Percentiles rank a stretch among this genome's conserved stretches.
phyloP scores from a whole-genome alignment of 148 eudicot genomes.

The Spergularia bocconei region DNA sequence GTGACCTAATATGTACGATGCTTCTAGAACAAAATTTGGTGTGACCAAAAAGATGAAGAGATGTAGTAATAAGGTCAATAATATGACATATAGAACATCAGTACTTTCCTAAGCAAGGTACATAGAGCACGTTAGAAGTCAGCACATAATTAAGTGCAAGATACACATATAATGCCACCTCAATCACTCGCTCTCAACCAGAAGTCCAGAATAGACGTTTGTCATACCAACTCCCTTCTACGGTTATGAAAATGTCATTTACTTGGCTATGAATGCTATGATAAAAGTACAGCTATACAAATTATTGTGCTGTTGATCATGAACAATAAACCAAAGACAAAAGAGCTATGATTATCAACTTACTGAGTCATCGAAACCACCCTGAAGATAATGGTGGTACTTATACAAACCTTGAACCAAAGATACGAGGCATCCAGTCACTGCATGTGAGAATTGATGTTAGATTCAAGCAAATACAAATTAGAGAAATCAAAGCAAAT shows the following conservation, averaged over 20 bases:
- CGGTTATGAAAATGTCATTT: too few relatives aligned
- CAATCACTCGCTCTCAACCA: too few relatives aligned
- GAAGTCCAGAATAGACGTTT: too few relatives aligned
- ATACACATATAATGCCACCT: too few relatives aligned
- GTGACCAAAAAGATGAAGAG: not conserved
- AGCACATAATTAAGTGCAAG: too few relatives aligned
- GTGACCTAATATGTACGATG: not conserved
- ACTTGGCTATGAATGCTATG: not conserved
- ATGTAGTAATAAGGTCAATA: not conserved
- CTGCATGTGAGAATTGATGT: slow-evolving; percentile 44
- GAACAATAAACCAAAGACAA: not conserved
- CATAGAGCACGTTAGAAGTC: too few relatives aligned
- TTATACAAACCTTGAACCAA: slow-evolving; percentile 91
- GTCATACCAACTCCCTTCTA: too few relatives aligned
- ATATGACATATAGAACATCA: too few relatives aligned
- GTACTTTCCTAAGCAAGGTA: too few relatives aligned
- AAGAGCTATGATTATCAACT: slow-evolving; percentile 5
- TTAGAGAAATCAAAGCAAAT: not conserved
- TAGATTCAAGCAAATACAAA: not conserved
- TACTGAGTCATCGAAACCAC: slow-evolving; percentile 96
- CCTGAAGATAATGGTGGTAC: slow-evolving; percentile 92
- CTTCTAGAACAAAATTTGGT: not conserved
- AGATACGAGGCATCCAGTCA: slow-evolving; percentile 75
- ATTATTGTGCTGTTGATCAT: not conserved
- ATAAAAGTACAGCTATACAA: too few relatives aligned